Percentiles rank a stretch among this genome's conserved stretches.
These are phyloP conservation scores for Ammopiptanthus mongolicus DNA, from an alignment of 306 rosid genomes.

Conservation along the genomic window DNA sequence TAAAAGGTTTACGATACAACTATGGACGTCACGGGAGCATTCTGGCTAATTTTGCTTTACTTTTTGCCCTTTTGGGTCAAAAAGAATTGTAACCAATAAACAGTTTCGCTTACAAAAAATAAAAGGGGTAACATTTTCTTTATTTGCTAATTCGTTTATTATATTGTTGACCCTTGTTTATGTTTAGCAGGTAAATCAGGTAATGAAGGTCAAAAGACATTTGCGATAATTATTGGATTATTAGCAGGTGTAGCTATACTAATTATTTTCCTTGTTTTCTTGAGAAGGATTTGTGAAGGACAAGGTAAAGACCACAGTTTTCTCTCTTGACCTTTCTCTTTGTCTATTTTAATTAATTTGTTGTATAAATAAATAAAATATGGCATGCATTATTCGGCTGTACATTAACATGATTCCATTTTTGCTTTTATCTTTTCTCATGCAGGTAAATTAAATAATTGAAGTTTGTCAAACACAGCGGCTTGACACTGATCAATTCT, in stretches of 20 bases:
- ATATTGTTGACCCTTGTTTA: neutral
- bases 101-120: neutral
- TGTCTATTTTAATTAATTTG: neutral
- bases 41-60: neutral
- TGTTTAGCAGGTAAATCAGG: conserved; percentile 47
- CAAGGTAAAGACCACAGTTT: conserved; percentile 38
- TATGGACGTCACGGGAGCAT: neutral
- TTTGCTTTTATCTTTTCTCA: neutral
- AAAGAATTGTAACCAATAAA: neutral
- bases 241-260: conserved; percentile 80
- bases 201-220: conserved; percentile 70
- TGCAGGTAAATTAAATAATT: conserved; percentile 69
- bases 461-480: conserved; percentile 16
- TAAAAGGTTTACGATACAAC: neutral
- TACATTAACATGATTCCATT: neutral
- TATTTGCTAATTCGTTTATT: neutral
- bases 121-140: neutral
- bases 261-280: conserved; percentile 68
- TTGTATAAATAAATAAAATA: neutral
- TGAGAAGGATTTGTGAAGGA: conserved; percentile 53
- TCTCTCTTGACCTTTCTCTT: neutral
- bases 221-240: conserved; percentile 84
- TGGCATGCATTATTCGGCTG: neutral
- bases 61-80: neutral
- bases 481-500: conserved; percentile 22